Evolutionary conservation across 176 grass and related monocot genomes (phyloP), one percentile per base, ranked within the genome.

Genomic region (Zea luxurians): DNA sequence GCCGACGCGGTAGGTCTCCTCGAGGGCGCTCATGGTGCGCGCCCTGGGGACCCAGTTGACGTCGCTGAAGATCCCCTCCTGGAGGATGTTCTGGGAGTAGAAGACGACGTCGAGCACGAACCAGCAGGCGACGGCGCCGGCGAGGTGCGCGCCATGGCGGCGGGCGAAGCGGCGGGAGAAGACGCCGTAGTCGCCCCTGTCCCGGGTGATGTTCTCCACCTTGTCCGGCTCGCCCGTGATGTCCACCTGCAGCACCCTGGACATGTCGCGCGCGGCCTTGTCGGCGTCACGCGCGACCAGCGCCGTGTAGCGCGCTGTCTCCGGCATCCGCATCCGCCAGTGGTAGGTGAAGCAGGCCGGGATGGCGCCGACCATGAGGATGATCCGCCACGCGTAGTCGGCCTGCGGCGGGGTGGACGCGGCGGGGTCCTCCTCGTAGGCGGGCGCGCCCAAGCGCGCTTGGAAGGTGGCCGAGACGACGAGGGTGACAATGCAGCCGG

Each of bases 21-120:
- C 87, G 0, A 93, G 58, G 0, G 90, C 90, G 82, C 67, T 82
- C 87, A 93, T 93, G 37, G 77, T 79, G 10, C 41, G 70, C 0
- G 84, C 84, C 79, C 71, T 54, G 44, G 90, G 87, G 13, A 93
- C 82, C 90, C 87, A 90, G 18, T 18, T 2, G 4, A 85, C 20
- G 68, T 85, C 13, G 91, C 87, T 84, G 84, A 97, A 97, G 73
- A 96, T 92, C 74, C 88, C 76, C 72, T 90, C 92, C 73, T 96
- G 93, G 41, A 96, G 92, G 63, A 96, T 88, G 79, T 92, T 96
- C 85, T 96, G 90, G 43, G 82, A 86, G 85, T 96, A 96, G 85
- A 96, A 90, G 73, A 90, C 93, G 70, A 90, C 88, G 79, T 83
- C 93, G n/a, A 96, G 93, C 7, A 93, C 48, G 77, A 93, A 89